phyloP scores from a whole-genome alignment of 1,139 yeast species.

The Blastobotrys ciferrii region DNA sequence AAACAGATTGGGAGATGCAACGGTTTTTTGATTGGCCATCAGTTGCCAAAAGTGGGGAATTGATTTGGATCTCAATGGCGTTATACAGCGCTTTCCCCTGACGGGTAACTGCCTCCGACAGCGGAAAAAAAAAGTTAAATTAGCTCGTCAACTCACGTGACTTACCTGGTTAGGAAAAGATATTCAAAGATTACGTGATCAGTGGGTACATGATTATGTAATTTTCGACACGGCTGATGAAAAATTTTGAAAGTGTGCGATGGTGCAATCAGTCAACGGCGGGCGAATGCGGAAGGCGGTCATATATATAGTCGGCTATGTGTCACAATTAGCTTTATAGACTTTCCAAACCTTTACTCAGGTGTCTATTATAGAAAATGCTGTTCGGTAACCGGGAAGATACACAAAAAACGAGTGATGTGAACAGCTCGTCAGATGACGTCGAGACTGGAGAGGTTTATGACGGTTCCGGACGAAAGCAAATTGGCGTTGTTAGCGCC shows the following conservation, averaged over 20 bases:
- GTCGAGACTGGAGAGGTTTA: constrained; percentile 7
- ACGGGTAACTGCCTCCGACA: background rate
- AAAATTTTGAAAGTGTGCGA: background rate
- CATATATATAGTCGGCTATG: background rate
- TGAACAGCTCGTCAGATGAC: background rate
- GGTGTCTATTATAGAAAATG: constrained; percentile 2
- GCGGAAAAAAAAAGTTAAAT: background rate
- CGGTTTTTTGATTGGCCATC: too few species aligned
- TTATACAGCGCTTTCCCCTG: background rate
- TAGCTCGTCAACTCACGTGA: constrained; percentile 1
- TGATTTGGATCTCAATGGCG: too few species aligned
- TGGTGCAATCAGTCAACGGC: background rate
- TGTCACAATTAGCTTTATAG: background rate
- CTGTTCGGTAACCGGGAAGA: background rate
- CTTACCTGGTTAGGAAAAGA: background rate
- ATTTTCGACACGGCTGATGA: background rate
- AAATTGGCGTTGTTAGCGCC: constrained; percentile 67
- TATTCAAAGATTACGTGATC: constrained; percentile 1
- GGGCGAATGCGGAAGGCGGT: background rate
- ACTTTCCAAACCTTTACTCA: constrained; percentile 1
- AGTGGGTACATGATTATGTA: background rate
- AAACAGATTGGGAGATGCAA: too few species aligned
- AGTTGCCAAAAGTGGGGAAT: too few species aligned
- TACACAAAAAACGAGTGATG: background rate
- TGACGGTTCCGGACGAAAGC: constrained; percentile 23